A percentile compares a stretch with the other conserved stretches of the same genome.
Evolutionary conservation across 176 grass and related monocot genomes (phyloP).

Genomic region (Ensete ventricosum): DNA sequence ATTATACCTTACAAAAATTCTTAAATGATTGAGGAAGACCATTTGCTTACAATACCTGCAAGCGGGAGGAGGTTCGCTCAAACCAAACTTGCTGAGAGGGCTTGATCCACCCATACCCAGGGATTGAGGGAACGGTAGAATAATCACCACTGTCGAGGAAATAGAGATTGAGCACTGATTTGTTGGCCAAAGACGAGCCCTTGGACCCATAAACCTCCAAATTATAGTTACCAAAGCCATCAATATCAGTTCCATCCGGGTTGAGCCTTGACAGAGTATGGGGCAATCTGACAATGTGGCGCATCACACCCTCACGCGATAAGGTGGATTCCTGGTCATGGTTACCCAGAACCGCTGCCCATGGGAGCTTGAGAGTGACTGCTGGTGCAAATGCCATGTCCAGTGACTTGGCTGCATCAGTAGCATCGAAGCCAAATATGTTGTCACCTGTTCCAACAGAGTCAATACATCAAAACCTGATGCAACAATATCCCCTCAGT

Average conservation of each 20-base stretch:
- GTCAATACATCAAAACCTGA: not conserved
- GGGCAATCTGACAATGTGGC: slow-evolving; percentile 61
- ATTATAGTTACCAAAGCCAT: slow-evolving; percentile 87
- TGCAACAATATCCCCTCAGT: not conserved
- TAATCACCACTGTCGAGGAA: slow-evolving; percentile 93
- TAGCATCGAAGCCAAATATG: slow-evolving; percentile 55
- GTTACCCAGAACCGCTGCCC: slow-evolving; percentile 87
- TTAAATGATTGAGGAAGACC: not conserved
- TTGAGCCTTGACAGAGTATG: slow-evolving; percentile 68
- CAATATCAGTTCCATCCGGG: slow-evolving; percentile 53
- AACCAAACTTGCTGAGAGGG: slow-evolving; percentile 90
- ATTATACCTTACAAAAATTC: not conserved
- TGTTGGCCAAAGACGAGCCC: slow-evolving; percentile 48
- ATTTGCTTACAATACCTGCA: slow-evolving; percentile 40
- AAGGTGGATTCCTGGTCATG: slow-evolving; percentile 86
- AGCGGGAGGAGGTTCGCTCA: slow-evolving; percentile 44
- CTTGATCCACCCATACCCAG: slow-evolving; percentile 89
- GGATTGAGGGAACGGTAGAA: slow-evolving; percentile 56
- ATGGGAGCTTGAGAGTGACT: slow-evolving; percentile 60
- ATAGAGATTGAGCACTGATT: slow-evolving; percentile 91
- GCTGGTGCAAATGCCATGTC: slow-evolving; percentile 65
- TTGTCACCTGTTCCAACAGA: slow-evolving; percentile 63
- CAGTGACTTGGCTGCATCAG: slow-evolving; percentile 69
- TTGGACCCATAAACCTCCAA: slow-evolving; percentile 58
- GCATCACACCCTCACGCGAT: slow-evolving; percentile 78